These are phyloP conservation scores for Colletotrichum sp. DNA, from an alignment of 2,329 filamentous ascomycete species.

Conservation along the genomic window DNA sequence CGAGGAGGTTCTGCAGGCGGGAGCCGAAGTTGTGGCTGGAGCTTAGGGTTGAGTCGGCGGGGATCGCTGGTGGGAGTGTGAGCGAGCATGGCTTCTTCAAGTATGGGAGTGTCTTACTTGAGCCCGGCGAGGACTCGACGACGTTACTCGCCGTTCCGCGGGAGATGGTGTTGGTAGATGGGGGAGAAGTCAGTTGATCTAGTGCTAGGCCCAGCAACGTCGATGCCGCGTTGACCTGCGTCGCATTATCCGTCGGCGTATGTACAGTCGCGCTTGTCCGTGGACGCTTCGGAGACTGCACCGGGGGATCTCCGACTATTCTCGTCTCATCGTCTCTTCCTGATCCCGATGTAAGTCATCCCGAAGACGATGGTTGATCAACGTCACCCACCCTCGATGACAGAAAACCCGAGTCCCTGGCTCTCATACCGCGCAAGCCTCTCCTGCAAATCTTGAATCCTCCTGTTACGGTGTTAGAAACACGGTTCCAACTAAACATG, in stretches of 20 bases:
- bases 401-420: background rate
- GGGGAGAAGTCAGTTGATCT: background rate
- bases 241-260: slow-evolving; percentile 1
- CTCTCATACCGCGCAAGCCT: slow-evolving; percentile 22
- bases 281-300: background rate
- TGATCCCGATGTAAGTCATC: background rate
- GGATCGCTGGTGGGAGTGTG: slow-evolving; percentile 9
- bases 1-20: slow-evolving; percentile 21
- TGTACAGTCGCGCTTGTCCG: background rate
- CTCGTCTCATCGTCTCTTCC: background rate
- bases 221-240: slow-evolving; percentile 10
- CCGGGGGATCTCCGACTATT: background rate
- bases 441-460: slow-evolving; percentile 23
- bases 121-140: background rate
- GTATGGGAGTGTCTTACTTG: background rate
- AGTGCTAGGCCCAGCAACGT: background rate
- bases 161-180: background rate
- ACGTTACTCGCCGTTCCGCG: background rate
- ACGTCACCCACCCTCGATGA: background rate
- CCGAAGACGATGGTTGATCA: accelerated
- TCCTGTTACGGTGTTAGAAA: background rate
- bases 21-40: slow-evolving; percentile 24
- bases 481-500: accelerated
- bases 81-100: background rate
- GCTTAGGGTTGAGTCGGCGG: slow-evolving; percentile 20